These are phyloP conservation scores for Neocucurbitaria cava DNA, from an alignment of 2,329 filamentous ascomycete genomes.

Conservation along the genomic window DNA sequence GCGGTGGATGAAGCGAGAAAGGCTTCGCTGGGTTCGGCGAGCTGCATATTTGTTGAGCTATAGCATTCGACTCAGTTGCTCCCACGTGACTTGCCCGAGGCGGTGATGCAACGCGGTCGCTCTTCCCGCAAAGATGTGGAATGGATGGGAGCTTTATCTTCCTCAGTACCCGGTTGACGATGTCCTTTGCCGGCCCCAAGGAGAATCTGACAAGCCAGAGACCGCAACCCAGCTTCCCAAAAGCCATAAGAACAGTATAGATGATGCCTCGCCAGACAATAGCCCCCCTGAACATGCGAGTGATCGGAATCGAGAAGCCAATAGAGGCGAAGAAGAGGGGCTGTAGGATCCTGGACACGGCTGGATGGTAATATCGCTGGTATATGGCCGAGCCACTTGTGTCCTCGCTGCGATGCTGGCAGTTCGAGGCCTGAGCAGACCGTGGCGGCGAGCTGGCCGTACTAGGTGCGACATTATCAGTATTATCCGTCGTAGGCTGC, in stretches of 20 bases:
- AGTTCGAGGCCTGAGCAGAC: background rate
- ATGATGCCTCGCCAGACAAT: slow-evolving; percentile 77
- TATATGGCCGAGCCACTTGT: slow-evolving; percentile 48
- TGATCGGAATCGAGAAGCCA: slow-evolving; percentile 80
- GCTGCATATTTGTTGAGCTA: slow-evolving; percentile 14
- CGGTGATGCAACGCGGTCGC: background rate
- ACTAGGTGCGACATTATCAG: background rate
- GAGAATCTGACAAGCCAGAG: slow-evolving; percentile 51
- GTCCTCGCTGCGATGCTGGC: background rate
- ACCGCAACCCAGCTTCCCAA: slow-evolving; percentile 55
- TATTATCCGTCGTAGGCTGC: background rate
- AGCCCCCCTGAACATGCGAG: slow-evolving; percentile 67
- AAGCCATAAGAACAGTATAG: slow-evolving; percentile 73
- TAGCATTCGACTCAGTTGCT: background rate
- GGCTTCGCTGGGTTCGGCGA: slow-evolving; percentile 53
- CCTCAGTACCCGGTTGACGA: slow-evolving; percentile 7
- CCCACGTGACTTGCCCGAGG: background rate
- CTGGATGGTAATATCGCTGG: slow-evolving; percentile 54
- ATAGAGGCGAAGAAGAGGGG: slow-evolving; percentile 79
- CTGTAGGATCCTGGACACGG: slow-evolving; percentile 63
- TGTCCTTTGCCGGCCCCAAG: slow-evolving; percentile 14
- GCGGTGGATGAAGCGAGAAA: slow-evolving; percentile 70
- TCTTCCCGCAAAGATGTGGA: slow-evolving; percentile 36
- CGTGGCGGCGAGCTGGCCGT: background rate
- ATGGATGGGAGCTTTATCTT: slow-evolving; percentile 27